Percentiles rank a stretch among this genome's conserved stretches.
Conservation (phyloP, 768 basidiomycete species). For the Boletales sp. region DNA sequence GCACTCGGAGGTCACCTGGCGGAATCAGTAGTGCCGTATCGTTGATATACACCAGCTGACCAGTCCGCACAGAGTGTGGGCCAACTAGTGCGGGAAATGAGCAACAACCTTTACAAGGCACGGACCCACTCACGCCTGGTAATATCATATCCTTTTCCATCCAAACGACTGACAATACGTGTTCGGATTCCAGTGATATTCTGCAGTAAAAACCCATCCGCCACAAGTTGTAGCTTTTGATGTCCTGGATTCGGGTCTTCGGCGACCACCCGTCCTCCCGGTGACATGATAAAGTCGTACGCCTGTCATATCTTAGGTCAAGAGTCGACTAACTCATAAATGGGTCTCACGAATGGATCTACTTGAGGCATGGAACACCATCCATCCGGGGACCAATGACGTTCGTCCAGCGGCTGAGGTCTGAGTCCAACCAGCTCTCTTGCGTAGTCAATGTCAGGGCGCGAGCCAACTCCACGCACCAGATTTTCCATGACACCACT, state of each 20-base stretch:
- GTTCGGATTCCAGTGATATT: constrained; percentile 78
- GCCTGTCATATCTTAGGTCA: constrained; percentile 42
- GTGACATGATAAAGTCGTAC: constrained; percentile 77
- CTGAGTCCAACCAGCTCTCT: constrained; percentile 59
- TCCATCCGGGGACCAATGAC: constrained; percentile 63
- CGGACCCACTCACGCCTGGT: constrained; percentile 58
- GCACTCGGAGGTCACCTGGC: constrained; percentile 19
- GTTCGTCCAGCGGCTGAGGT: constrained; percentile 47
- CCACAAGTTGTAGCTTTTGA: constrained; percentile 57
- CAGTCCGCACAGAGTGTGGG: constrained; percentile 72
- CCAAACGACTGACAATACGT: constrained; percentile 73
- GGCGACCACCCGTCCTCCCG: constrained; percentile 44
- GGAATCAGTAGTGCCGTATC: constrained; percentile 50
- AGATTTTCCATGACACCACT: constrained; percentile 43
- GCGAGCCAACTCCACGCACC: constrained; percentile 62
- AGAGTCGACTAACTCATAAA: not conserved
- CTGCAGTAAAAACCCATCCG: constrained; percentile 71
- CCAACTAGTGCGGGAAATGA: constrained; percentile 53
- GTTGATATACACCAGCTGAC: constrained; percentile 79
- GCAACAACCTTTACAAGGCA: not conserved
- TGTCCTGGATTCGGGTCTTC: constrained; percentile 72
- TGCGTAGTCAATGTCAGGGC: constrained; percentile 79
- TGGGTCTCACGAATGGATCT: constrained; percentile 59
- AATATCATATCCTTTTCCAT: constrained; percentile 84
- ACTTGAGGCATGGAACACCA: constrained; percentile 72